Percentiles rank a stretch among this genome's conserved stretches.
Evolutionary conservation across 2,329 filamentous ascomycete genomes (phyloP).

Genomic region (Exutisphaerella laricina): DNA sequence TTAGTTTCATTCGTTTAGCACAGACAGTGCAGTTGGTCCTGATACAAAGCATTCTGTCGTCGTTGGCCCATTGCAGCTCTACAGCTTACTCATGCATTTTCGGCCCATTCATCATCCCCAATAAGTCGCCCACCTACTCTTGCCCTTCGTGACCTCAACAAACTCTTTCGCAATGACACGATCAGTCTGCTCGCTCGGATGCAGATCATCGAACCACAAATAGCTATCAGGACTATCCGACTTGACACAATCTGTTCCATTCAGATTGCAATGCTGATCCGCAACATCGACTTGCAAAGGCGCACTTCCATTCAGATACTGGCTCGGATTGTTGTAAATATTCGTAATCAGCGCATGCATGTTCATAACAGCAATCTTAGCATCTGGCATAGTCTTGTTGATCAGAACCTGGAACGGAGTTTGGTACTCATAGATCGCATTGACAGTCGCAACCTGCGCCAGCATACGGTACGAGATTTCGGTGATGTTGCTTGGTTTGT

Average conservation of each 20-base stretch:
- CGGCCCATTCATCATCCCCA: conserved; percentile 29
- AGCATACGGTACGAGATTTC: conserved; percentile 48
- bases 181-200: conserved; percentile 62
- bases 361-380: conserved; percentile 61
- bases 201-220: conserved; percentile 69
- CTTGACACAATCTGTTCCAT: conserved; percentile 39
- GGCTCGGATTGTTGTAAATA: conserved; percentile 55
- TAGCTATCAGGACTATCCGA: conserved; percentile 52
- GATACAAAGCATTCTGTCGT: too few relatives aligned
- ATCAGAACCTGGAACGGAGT: conserved; percentile 45
- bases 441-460: conserved; percentile 47
- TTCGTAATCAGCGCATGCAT: conserved; percentile 60
- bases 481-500: conserved; percentile 47
- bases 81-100: too few relatives aligned
- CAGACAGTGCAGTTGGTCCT: too few relatives aligned
- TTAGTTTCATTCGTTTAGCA: too few relatives aligned
- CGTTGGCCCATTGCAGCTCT: too few relatives aligned
- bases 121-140: conserved; percentile 44
- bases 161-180: conserved; percentile 54
- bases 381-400: conserved; percentile 45
- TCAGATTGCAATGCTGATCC: conserved; percentile 50
- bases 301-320: conserved; percentile 57
- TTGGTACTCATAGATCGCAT: conserved; percentile 48
- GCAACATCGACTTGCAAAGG: conserved; percentile 59
- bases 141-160: conserved; percentile 49